Evolutionary conservation across 2,329 filamentous ascomycete species (phyloP).

Genomic region (Byssochlamys sp.): DNA sequence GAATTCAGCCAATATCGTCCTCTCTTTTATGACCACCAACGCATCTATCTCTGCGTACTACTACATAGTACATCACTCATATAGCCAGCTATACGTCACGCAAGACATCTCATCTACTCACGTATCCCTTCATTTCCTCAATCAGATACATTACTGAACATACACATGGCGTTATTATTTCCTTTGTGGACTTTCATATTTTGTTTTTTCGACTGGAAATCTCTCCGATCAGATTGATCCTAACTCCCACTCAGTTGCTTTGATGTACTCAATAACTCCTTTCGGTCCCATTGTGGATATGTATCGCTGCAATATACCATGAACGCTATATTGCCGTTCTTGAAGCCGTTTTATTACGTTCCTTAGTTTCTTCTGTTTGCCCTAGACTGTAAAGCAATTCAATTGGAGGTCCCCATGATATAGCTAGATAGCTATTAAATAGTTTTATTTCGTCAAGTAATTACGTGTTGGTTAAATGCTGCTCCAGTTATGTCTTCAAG

Average conservation of each 20-base stretch:
- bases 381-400: background rate
- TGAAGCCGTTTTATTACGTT: background rate
- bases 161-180: background rate
- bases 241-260: background rate
- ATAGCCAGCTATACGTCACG: background rate
- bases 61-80: background rate
- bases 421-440: background rate
- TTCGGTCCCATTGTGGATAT: background rate
- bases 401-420: background rate
- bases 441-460: background rate
- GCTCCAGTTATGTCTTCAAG: background rate
- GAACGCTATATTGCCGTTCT: background rate
- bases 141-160: constrained; percentile 1
- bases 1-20: background rate
- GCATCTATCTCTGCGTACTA: background rate
- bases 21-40: background rate
- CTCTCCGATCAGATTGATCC: background rate
- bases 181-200: background rate
- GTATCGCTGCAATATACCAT: background rate
- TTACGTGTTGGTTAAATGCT: background rate
- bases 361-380: background rate
- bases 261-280: background rate
- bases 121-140: background rate
- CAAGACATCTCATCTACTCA: background rate
- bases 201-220: background rate